Conservation (phyloP, 805 yeast genomes). For the Monosporozyma aquatica region DNA sequence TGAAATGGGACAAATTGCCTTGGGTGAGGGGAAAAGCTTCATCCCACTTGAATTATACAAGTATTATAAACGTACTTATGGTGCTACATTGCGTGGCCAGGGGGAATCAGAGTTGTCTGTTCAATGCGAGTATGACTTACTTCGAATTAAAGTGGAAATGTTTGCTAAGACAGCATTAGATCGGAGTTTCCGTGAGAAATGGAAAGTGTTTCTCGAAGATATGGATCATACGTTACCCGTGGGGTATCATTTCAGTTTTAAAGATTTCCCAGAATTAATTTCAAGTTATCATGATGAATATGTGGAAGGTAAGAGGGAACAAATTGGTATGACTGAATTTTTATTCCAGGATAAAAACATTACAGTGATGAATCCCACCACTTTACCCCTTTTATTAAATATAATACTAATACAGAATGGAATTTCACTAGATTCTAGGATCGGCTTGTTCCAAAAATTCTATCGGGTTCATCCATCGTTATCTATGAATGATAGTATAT, state of each 20-base stretch:
- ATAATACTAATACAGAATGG: conserved; percentile 18
- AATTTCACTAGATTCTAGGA: conserved; percentile 5
- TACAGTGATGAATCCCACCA: conserved; percentile 13
- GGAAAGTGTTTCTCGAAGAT: conserved; percentile 28
- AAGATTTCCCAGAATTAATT: conserved; percentile 24
- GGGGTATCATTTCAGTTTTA: conserved; percentile 8
- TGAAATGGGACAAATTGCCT: conserved; percentile 21
- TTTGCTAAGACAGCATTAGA: conserved; percentile 17
- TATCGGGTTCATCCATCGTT: conserved; percentile 5
- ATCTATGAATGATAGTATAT: conserved; percentile 2
- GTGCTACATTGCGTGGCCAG: conserved; percentile 3
- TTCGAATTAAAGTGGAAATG: conserved; percentile 23
- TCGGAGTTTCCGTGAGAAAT: conserved; percentile 20
- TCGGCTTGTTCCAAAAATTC: conserved; percentile 11
- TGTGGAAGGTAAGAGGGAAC: too few species aligned
- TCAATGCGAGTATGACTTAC: conserved; percentile 14
- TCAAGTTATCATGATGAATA: conserved; percentile 8
- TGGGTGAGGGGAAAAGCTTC: conserved; percentile 17
- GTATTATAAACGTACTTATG: conserved; percentile 12
- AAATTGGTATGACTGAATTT: conserved; percentile 9
- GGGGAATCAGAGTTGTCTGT: conserved; percentile 5
- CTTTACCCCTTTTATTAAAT: conserved; percentile 20
- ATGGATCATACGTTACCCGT: conserved; percentile 18
- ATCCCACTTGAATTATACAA: conserved; percentile 18
- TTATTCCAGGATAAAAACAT: conserved; percentile 16